Base-by-base conservation (phyloP, 805 yeast species). In the Priceomyces fermenticarens region DNA sequence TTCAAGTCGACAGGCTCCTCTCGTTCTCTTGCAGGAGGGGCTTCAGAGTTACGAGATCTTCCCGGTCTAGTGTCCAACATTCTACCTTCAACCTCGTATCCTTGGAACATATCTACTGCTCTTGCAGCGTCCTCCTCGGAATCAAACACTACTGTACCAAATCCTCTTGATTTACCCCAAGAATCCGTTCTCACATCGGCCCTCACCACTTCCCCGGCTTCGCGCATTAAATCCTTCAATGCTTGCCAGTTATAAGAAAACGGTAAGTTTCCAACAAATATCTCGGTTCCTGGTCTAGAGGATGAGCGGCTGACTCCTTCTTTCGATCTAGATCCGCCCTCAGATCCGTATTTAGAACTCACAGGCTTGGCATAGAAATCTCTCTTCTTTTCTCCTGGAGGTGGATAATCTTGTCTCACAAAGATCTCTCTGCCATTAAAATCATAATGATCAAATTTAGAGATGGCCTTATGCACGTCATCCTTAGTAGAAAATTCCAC, bases 391-490 rank as follows among this genome's bases (percentile, higher is more conserved):
- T 63, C 62, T 20, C 54, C 57, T 42, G 91, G 93, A 20, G 93
- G 93, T 28, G 93, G 93, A 58, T 87, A 83, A 64, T 89, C 95
- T 59, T 84, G 95, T 67, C 97, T 82, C 8, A 90, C 95, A 62
- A 85, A 88, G 33, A 89, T 84, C 53, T 80, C 83, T 62, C 97
- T 81, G 10, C 88, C 95, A 55, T 71, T 64, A 47, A 81, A 77
- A 28, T 68, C 70, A 25, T 81, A 71, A 55, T 86, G 82, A 63
- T 86, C 85, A 53, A 73, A 83, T 51, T 78, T 72, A 40, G 71
- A 65, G 53, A 89, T 87, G 10, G 97, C 97, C 16, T 67, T 72
- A 35, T 71, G 73, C 4, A 88, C 96, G 41, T 80, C 84, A 12
- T 75, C 81, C 44, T 72, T 72, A 43, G 70, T 69, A 10, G 80